Evolutionary conservation across 2,329 filamentous ascomycete genomes (phyloP).

Genomic region (Bimuria novae-zelandiae): DNA sequence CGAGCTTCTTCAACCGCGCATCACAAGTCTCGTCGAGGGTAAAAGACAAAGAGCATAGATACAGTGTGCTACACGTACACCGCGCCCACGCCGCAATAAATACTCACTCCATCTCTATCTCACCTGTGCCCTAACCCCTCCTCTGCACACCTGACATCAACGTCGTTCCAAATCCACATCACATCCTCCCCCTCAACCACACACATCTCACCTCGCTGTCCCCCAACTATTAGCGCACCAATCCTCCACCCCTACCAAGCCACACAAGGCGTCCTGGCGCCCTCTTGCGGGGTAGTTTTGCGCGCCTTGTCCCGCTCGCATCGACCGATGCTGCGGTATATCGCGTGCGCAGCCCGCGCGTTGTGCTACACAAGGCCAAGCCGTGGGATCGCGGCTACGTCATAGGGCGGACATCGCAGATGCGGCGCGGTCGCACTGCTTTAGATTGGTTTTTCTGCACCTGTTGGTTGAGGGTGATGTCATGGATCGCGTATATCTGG

Average conservation of each 20-base stretch:
- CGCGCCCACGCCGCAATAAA: background rate
- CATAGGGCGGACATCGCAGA: conserved; percentile 12
- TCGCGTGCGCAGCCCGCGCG: too few species aligned
- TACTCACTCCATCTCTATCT: background rate
- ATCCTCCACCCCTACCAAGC: background rate
- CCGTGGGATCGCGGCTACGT: conserved; percentile 27
- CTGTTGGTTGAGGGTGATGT: background rate
- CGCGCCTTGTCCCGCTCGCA: conserved; percentile 7
- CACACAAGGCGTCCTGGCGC: conserved; percentile 6
- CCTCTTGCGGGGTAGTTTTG: conserved; percentile 13
- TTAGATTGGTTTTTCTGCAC: background rate
- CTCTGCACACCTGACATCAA: background rate
- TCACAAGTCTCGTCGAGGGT: too few species aligned
- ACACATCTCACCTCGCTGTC: background rate
- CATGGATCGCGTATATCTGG: background rate
- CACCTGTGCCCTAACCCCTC: background rate
- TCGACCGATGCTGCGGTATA: too few species aligned
- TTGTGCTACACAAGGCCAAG: conserved; percentile 22
- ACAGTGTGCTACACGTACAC: background rate
- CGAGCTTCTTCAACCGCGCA: too few species aligned
- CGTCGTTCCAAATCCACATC: background rate
- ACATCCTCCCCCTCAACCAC: background rate
- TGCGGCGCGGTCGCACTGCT: background rate
- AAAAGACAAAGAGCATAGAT: background rate
- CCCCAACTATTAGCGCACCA: background rate